A percentile compares a stretch with the other conserved stretches of the same genome.
Evolutionary conservation across 148 eudicot genomes (phyloP).

Genomic region (Vaccinium macrocarpon): DNA sequence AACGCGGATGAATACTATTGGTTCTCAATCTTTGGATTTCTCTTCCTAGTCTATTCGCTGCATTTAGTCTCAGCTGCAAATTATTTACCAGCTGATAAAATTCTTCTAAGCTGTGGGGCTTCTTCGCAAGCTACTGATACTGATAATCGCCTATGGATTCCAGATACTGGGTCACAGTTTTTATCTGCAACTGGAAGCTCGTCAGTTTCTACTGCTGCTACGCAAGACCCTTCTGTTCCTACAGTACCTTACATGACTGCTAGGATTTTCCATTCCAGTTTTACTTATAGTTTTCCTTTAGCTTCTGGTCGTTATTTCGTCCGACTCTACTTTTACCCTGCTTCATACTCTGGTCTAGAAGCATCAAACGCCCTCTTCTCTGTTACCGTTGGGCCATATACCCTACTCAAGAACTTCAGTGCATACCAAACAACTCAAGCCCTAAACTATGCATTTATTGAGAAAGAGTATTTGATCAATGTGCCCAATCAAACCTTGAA

Average conservation of each 20-base stretch:
- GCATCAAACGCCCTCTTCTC: conserved; percentile 63
- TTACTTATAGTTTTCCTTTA: conserved; percentile 66
- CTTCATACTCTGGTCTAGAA: conserved; percentile 43
- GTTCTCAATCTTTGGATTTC: conserved; percentile 14
- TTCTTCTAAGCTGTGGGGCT: conserved; percentile 69
- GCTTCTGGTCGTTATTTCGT: conserved; percentile 71
- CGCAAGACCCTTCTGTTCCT: conserved; percentile 61
- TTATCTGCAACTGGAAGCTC: conserved; percentile 35
- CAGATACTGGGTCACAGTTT: conserved; percentile 59
- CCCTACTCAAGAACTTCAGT: conserved; percentile 82
- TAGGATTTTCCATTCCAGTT: conserved; percentile 57
- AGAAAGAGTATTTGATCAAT: conserved; percentile 67
- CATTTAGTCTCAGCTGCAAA: conserved; percentile 43
- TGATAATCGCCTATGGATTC: conserved; percentile 66
- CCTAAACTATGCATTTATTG: conserved; percentile 53
- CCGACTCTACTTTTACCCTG: conserved; percentile 81
- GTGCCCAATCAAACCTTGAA: conserved; percentile 42
- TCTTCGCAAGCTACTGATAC: conserved; percentile 36
- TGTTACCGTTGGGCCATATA: conserved; percentile 49
- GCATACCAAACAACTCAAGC: conserved; percentile 65
- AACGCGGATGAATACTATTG: conserved; percentile 21
- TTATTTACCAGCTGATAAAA: conserved; percentile 56
- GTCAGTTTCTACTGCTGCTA: conserved; percentile 39
- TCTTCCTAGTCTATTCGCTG: conserved; percentile 30
- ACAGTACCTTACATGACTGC: conserved; percentile 77